phyloP scores from a whole-genome alignment of 345 rosid species.

The Dimocarpus longan region DNA sequence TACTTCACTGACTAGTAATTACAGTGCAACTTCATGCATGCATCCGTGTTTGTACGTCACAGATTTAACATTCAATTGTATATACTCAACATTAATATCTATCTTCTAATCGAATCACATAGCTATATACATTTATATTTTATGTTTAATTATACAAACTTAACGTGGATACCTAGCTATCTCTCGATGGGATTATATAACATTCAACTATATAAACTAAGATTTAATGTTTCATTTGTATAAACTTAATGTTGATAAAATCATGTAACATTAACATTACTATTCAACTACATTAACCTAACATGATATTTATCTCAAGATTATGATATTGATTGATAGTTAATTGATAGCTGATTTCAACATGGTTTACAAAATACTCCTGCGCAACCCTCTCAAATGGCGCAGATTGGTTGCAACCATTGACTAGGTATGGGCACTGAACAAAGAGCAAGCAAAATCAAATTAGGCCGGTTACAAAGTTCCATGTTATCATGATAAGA shows the following conservation, averaged over 20 bases:
- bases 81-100: too few species aligned
- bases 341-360: too few species aligned
- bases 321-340: too few species aligned
- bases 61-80: neutral
- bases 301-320: too few species aligned
- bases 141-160: neutral
- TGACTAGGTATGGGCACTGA: neutral
- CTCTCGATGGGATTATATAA: neutral
- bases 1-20: too few species aligned
- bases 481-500: constrained; percentile 16
- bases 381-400: neutral
- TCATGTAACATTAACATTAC: too few species aligned
- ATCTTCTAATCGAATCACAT: too few species aligned
- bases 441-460: neutral
- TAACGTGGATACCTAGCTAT: neutral
- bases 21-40: neutral
- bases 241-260: too few species aligned
- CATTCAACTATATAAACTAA: too few species aligned
- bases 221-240: too few species aligned
- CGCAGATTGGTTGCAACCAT: neutral
- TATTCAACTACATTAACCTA: too few species aligned
- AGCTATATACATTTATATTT: too few species aligned
- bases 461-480: neutral
- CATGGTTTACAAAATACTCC: neutral
- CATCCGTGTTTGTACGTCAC: neutral